Percentiles rank a stretch among this genome's conserved stretches.
These are phyloP conservation scores for Trametes polyzona DNA, from an alignment of 1,284 basidiomycete species.

Conservation along the genomic window DNA sequence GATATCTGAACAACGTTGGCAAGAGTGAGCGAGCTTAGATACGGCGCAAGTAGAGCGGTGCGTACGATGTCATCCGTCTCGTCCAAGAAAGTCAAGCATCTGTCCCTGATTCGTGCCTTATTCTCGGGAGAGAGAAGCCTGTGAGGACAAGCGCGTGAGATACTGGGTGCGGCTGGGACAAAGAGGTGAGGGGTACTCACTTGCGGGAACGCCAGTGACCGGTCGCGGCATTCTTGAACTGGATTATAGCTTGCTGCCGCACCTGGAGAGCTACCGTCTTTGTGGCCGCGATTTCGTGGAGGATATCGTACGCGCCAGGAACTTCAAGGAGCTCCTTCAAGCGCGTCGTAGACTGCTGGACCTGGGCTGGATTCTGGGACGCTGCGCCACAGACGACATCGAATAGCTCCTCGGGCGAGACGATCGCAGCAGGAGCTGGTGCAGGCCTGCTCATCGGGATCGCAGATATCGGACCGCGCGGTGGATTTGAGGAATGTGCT, in stretches of 20 bases:
- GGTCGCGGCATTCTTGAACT: slow-evolving; percentile 76
- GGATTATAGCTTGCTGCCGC: slow-evolving; percentile 78
- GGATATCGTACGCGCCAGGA: slow-evolving; percentile 68
- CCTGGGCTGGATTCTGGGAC: slow-evolving; percentile 65
- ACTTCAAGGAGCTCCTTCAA: slow-evolving; percentile 69
- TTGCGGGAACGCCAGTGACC: slow-evolving; percentile 74
- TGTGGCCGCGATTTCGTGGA: slow-evolving; percentile 72
- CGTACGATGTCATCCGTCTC: slow-evolving; percentile 75
- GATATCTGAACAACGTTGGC: no score
- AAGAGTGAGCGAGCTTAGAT: slow-evolving; percentile 3
- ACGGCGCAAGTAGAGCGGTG: not conserved
- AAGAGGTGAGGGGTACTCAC: slow-evolving; percentile 39
- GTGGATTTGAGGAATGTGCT: slow-evolving; percentile 1
- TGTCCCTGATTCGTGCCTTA: slow-evolving; percentile 56
- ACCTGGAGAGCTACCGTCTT: slow-evolving; percentile 59
- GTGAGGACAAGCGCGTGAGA: slow-evolving; percentile 7
- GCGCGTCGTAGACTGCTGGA: slow-evolving; percentile 61
- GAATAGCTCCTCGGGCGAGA: slow-evolving; percentile 65
- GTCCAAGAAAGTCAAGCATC: slow-evolving; percentile 66
- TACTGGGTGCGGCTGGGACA: not conserved
- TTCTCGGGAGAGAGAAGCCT: slow-evolving; percentile 72
- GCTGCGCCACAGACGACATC: slow-evolving; percentile 66
- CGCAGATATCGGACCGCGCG: not conserved
- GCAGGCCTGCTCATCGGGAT: slow-evolving; percentile 14
- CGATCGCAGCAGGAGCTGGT: slow-evolving; percentile 27